Base-by-base conservation (phyloP, 768 basidiomycete genomes). In the Leccinum barrowsii region DNA sequence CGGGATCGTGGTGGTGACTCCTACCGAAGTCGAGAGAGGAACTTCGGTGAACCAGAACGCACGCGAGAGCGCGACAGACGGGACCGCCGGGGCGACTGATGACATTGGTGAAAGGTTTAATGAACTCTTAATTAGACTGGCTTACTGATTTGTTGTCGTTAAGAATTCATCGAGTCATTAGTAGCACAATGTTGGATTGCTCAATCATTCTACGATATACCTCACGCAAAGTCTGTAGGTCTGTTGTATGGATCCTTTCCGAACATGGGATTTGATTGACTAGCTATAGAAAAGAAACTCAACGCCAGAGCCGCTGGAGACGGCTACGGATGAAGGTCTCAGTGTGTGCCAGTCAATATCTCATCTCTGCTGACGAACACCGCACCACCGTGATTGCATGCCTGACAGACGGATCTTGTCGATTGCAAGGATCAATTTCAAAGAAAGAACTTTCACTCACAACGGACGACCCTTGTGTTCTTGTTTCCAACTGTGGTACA, bases 11-110 rank as follows among this genome's bases (percentile, higher is more conserved):
- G 64, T 49, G 28, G 54, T 11, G 68, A 72, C 48, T 42, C 59
- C n/a, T 74, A 73, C 40, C 70, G 70, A 53, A 73, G 77, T 37
- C 65, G 60, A 63, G 54, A 53, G 19, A 51, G 57, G 51, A 53
- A 56, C 21, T 56, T 61, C 15, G 30, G 55, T 34, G 40, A 52
- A 26, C 59, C 56, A 47, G 60, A 66, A 49, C 64, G 53, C 12
- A 49, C 67, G 5, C 56, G 67, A 54, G 66, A 70, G 50, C 58
- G 58, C 2, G 63, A 64, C 11, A 63, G 51, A 40, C 64, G 54
- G 15, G 63, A 67, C 37, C 59, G 61, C 50, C 55, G 55, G 53
- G 62, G 59, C 19, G 28, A 59, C 40, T 54, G 35, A 44, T 55
- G 53, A 64, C 8, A 24, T 19, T 13, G 37, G 19, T 32, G 19